Conservation (phyloP, 78 protist species). For the Protostelium mycophagum region DNA sequence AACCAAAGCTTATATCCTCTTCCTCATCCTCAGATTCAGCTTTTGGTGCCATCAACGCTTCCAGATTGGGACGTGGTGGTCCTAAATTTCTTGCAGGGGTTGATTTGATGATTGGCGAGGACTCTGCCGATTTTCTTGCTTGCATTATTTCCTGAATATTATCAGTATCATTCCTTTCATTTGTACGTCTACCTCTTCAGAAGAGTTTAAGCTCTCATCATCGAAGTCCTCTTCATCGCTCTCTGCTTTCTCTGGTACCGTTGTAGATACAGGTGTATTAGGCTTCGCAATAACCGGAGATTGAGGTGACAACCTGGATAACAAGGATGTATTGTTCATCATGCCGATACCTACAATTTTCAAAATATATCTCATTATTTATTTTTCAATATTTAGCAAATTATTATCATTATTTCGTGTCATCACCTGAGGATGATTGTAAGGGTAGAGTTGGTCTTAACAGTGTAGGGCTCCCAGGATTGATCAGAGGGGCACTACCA, state of each 20-base stretch:
- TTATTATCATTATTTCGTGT: too few species aligned
- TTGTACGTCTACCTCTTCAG: neutral
- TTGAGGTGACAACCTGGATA: neutral
- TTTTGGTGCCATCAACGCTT: neutral
- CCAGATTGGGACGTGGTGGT: neutral
- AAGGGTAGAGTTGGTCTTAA: too few species aligned
- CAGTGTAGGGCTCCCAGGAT: too few species aligned
- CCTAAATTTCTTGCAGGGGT: neutral
- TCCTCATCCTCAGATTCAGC: neutral
- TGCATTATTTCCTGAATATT: neutral
- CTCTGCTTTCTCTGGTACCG: neutral
- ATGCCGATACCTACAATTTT: too few species aligned
- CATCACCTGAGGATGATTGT: too few species aligned
- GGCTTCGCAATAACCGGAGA: neutral
- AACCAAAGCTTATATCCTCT: neutral
- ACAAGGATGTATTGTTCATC: too few species aligned
- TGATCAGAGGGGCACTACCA: too few species aligned
- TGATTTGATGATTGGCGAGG: too few species aligned
- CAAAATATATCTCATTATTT: too few species aligned
- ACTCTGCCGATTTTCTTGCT: neutral
- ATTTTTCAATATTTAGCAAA: too few species aligned
- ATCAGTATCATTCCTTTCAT: neutral
- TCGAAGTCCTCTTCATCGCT: neutral
- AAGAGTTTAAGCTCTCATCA: neutral
- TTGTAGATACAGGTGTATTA: neutral